These are phyloP conservation scores for Crataegus laevigata DNA, from an alignment of 306 rosid species.

Conservation along the genomic window DNA sequence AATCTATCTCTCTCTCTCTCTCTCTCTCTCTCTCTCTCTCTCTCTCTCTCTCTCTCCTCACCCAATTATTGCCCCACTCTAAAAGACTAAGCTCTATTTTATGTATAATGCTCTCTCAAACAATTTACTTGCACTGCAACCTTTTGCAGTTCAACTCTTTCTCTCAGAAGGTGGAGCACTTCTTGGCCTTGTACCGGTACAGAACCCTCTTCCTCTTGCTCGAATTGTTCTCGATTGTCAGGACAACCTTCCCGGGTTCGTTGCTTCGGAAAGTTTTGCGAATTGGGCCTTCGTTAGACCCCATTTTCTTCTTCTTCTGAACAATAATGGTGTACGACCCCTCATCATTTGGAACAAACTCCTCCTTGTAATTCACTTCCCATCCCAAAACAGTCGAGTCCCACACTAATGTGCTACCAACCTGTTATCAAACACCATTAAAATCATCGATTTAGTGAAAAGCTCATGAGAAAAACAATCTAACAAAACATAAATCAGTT, in stretches of 20 bases:
- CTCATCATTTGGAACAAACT: conserved; percentile 32
- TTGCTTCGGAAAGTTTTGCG: conserved; percentile 31
- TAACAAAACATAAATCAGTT: neutral
- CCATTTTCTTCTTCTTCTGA: conserved; percentile 37
- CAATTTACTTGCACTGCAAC: neutral
- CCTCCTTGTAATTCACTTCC: conserved; percentile 42
- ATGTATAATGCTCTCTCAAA: neutral
- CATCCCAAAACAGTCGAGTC: conserved; percentile 33
- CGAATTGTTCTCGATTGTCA: conserved; percentile 25
- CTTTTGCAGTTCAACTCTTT: neutral
- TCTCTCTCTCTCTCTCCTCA: neutral
- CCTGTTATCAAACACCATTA: neutral
- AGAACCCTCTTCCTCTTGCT: conserved; percentile 38
- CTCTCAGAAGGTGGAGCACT: conserved; percentile 11
- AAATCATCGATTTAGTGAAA: neutral
- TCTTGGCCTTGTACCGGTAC: conserved; percentile 37
- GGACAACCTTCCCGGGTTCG: conserved; percentile 38
- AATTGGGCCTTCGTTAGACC: conserved; percentile 24
- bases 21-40: no score
- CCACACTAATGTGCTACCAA: conserved; percentile 21
- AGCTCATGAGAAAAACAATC: neutral
- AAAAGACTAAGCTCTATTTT: conserved; percentile 4
- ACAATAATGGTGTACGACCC: conserved; percentile 42
- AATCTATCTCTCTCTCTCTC: no score
- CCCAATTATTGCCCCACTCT: conserved; percentile 1